Percentiles rank a stretch among this genome's conserved stretches.
Conservation (phyloP, 148 eudicot genomes). For the Persicaria maculosa region DNA sequence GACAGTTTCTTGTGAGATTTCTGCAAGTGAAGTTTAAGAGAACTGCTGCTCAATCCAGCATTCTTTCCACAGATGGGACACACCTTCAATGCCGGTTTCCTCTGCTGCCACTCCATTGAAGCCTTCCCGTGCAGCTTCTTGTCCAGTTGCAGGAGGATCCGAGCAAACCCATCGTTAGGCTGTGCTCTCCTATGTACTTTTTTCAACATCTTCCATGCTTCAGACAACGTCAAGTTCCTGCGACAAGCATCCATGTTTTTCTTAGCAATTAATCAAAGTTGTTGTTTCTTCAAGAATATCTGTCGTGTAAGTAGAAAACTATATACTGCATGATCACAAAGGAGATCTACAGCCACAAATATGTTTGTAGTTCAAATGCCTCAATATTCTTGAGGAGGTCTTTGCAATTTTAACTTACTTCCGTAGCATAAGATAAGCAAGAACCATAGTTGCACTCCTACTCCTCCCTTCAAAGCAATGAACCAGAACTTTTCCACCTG, state of each 20-base stretch:
- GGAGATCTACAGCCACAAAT: too few relatives aligned
- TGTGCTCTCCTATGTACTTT: constrained; percentile 90
- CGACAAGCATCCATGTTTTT: constrained; percentile 4
- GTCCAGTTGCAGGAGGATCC: constrained; percentile 70
- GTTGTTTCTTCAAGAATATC: too few relatives aligned
- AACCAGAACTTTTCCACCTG: constrained; percentile 85
- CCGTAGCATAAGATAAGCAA: constrained; percentile 80
- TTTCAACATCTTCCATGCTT: constrained; percentile 84
- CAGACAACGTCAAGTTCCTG: constrained; percentile 66
- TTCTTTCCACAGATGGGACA: constrained; percentile 95
- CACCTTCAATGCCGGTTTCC: constrained; percentile 80
- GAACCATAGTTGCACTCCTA: constrained; percentile 85
- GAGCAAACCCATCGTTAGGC: constrained; percentile 94
- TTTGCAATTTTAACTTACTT: constrained; percentile 50
- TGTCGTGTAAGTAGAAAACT: too few relatives aligned
- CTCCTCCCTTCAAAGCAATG: constrained; percentile 99
- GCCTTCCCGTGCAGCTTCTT: constrained; percentile 66
- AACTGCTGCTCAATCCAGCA: constrained; percentile 91
- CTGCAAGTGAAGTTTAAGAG: constrained; percentile 90
- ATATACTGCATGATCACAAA: too few relatives aligned
- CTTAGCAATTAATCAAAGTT: not conserved
- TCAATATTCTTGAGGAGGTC: not conserved
- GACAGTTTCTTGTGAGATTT: constrained; percentile 83
- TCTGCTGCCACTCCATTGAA: constrained; percentile 97
- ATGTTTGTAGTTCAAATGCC: not conserved